Percentiles rank a stretch among this genome's conserved stretches.
These are phyloP conservation scores for Scopulariopsis brevicaulis DNA, from an alignment of 2,329 filamentous ascomycete genomes.

Conservation along the genomic window DNA sequence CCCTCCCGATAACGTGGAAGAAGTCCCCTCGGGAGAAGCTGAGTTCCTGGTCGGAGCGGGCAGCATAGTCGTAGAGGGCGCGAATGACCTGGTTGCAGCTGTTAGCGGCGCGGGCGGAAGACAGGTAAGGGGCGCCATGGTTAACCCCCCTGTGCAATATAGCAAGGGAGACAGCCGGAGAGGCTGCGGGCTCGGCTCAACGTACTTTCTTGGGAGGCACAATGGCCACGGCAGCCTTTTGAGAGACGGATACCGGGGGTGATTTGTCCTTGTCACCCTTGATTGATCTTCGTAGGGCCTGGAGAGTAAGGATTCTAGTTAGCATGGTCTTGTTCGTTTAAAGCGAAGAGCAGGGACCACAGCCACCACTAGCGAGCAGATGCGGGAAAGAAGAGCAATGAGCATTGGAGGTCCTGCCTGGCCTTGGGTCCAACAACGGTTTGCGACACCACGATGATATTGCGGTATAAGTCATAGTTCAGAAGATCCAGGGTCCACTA, in stretches of 20 bases:
- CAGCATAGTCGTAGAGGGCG: conserved; percentile 86
- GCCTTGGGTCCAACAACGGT: not conserved
- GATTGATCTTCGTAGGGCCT: conserved; percentile 79
- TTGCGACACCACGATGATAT: not conserved
- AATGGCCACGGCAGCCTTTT: conserved; percentile 80
- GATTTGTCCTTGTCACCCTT: conserved; percentile 72
- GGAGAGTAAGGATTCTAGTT: conserved; percentile 30
- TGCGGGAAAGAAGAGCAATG: not conserved
- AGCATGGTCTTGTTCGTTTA: conserved; percentile 14
- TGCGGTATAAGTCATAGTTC: not conserved
- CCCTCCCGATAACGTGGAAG: conserved; percentile 92
- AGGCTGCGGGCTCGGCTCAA: not conserved
- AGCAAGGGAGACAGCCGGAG: not conserved
- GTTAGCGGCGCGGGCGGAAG: not conserved
- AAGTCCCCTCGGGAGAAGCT: conserved; percentile 94
- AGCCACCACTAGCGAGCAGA: not conserved
- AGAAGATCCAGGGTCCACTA: not conserved
- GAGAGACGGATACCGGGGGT: conserved; percentile 64
- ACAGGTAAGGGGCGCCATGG: not conserved
- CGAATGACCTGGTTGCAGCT: conserved; percentile 68
- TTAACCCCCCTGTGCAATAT: not conserved
- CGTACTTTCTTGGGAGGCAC: conserved; percentile 84
- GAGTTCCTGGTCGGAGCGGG: conserved; percentile 65
- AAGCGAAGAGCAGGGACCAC: not conserved
- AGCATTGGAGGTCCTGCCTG: not conserved